A percentile compares a stretch with the other conserved stretches of the same genome.
Conservation (phyloP, 2,329 filamentous ascomycete species). For the Ophiocordyceps polyrhachis-furcata region DNA sequence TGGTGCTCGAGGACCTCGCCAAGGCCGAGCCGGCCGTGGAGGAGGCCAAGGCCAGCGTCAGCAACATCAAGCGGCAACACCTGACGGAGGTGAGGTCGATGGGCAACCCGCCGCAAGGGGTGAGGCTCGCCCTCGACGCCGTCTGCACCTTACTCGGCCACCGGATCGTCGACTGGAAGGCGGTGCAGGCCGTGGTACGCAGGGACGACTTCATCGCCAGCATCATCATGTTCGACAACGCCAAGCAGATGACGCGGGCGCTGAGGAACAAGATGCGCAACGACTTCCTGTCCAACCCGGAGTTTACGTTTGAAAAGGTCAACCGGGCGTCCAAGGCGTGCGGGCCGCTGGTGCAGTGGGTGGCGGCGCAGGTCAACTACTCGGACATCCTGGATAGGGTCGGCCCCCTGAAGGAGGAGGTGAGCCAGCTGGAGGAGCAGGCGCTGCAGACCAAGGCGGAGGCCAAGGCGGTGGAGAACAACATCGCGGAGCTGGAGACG, state of each 20-base stretch:
- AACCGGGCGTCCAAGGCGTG: slow-evolving; percentile 94
- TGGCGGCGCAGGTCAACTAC: slow-evolving; percentile 88
- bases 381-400: slow-evolving; percentile 94
- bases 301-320: slow-evolving; percentile 92
- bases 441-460: slow-evolving; percentile 85
- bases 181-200: slow-evolving; percentile 72
- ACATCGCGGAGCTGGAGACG: slow-evolving; percentile 63
- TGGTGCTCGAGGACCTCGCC: slow-evolving; percentile 75
- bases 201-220: slow-evolving; percentile 94
- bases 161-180: slow-evolving; percentile 80
- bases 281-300: slow-evolving; percentile 79
- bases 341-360: slow-evolving; percentile 93
- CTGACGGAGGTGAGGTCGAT: slow-evolving; percentile 95
- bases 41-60: slow-evolving; percentile 88
- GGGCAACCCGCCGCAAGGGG: slow-evolving; percentile 78
- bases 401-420: slow-evolving; percentile 80
- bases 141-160: slow-evolving; percentile 90
- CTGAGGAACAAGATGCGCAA: slow-evolving; percentile 78
- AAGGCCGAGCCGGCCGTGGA: slow-evolving; percentile 83
- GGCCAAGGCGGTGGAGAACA: slow-evolving; percentile 78
- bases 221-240: slow-evolving; percentile 95
- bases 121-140: slow-evolving; percentile 83
- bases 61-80: slow-evolving; percentile 95
- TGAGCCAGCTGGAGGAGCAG: slow-evolving; percentile 69
- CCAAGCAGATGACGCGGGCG: slow-evolving; percentile 74